These are phyloP conservation scores for Cyclocybe aegerita DNA, from an alignment of 768 basidiomycete species.

Conservation along the genomic window DNA sequence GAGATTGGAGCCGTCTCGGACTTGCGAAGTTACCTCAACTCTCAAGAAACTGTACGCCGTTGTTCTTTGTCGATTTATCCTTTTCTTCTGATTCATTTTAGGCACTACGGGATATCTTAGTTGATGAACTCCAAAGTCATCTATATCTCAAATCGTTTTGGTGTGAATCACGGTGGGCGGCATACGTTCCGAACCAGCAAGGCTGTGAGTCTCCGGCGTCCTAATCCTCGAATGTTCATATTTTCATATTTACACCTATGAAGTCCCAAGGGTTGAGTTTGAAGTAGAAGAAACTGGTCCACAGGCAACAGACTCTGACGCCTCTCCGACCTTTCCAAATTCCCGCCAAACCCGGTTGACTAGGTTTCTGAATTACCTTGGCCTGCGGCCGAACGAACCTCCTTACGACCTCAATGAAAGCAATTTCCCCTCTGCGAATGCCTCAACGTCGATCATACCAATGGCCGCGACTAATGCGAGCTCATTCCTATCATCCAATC, in stretches of 20 bases:
- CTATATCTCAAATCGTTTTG: constrained; percentile 97
- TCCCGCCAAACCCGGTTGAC: constrained; percentile 50
- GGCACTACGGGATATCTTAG: constrained; percentile 89
- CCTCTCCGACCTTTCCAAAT: constrained; percentile 38
- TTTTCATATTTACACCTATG: constrained; percentile 2
- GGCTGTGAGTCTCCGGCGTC: constrained; percentile 48
- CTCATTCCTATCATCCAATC: constrained; percentile 16
- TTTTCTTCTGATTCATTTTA: constrained; percentile 25
- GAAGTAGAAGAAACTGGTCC: constrained; percentile 44
- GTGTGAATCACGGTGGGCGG: constrained; percentile 90
- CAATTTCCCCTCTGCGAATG: constrained; percentile 23
- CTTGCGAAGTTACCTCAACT: constrained; percentile 75
- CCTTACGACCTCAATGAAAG: constrained; percentile 63
- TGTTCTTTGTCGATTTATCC: background rate
- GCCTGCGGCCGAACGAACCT: constrained; percentile 74
- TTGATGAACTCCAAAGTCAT: constrained; percentile 95
- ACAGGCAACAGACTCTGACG: constrained; percentile 24
- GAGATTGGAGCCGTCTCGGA: constrained; percentile 96
- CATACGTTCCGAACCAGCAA: constrained; percentile 80
- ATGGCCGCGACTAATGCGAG: no score
- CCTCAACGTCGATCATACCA: no score
- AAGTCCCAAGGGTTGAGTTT: constrained; percentile 68
- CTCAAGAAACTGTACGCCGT: constrained; percentile 77
- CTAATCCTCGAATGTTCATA: background rate
- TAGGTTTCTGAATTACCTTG: constrained; percentile 63